phyloP scores from a whole-genome alignment of 2,329 filamentous ascomycete species.

The Arthrocladium fulminans region DNA sequence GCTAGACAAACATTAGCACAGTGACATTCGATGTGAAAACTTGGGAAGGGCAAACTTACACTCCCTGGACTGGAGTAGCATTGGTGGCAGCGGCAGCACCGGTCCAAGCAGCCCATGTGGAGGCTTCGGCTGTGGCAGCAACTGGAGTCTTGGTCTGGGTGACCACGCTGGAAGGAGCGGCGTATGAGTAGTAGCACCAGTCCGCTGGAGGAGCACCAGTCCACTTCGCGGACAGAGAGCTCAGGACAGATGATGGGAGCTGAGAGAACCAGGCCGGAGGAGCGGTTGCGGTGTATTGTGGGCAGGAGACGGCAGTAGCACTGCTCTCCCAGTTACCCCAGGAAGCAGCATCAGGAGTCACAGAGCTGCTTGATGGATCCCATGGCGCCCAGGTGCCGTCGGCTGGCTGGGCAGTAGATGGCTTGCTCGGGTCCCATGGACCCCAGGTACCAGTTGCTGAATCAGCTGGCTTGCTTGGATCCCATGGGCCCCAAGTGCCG shows the following conservation, averaged over 20 bases:
- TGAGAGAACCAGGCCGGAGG: constrained; percentile 16
- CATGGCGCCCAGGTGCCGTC: too few relatives aligned
- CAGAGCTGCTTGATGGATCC: not conserved
- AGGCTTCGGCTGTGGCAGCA: constrained; percentile 5
- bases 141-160: constrained; percentile 11
- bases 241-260: constrained; percentile 11
- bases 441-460: not conserved
- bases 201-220: constrained; percentile 13
- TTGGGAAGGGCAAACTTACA: constrained; percentile 15
- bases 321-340: not conserved
- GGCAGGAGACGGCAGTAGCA: constrained; percentile 5
- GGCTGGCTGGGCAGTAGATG: not conserved
- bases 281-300: constrained; percentile 13
- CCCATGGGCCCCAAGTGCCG: not conserved
- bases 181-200: constrained; percentile 17
- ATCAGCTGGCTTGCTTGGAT: not conserved
- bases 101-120: constrained; percentile 7
- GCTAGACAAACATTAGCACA: constrained; percentile 13
- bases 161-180: constrained; percentile 6
- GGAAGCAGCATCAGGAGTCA: not conserved
- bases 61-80: constrained; percentile 68
- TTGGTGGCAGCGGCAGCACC: constrained; percentile 57
- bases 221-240: constrained; percentile 14
- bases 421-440: not conserved
- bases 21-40: not conserved